Evolutionary conservation across 805 yeast species (phyloP).

Genomic region (Kuraishia hungarica): DNA sequence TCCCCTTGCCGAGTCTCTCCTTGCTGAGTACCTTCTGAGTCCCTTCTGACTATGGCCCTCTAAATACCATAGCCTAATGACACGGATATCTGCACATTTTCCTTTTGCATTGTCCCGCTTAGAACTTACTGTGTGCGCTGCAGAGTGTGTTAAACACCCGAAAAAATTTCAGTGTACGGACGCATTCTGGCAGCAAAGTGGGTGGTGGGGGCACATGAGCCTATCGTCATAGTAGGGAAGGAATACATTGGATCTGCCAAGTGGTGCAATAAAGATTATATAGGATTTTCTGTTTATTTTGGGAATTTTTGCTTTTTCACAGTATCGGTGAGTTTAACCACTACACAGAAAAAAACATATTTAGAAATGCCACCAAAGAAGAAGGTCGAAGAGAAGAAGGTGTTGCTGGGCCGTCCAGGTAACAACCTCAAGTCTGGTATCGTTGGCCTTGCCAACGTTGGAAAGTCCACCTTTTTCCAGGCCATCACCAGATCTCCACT

Average conservation of each 20-base stretch:
- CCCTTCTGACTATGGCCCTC: no score
- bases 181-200: background rate
- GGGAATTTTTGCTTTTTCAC: no score
- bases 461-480: conserved; percentile 51
- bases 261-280: no score
- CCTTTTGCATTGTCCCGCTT: no score
- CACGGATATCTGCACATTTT: no score
- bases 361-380: conserved; percentile 29
- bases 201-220: background rate
- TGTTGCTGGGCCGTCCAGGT: conserved; percentile 31
- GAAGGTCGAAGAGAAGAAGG: conserved; percentile 28
- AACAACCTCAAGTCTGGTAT: conserved; percentile 58
- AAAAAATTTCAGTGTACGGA: background rate
- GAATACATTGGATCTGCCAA: no score
- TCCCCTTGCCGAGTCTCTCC: no score
- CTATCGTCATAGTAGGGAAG: background rate
- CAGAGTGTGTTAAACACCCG: background rate
- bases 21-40: no score
- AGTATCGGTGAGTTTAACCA: background rate
- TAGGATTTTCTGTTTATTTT: background rate
- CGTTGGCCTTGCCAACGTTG: conserved; percentile 85
- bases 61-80: no score
- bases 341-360: background rate
- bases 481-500: conserved; percentile 52
- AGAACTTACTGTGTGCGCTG: background rate